Percentiles rank a stretch among this genome's conserved stretches.
Conservation (phyloP, 2,329 filamentous ascomycete species). For the Colletotrichum sp. region DNA sequence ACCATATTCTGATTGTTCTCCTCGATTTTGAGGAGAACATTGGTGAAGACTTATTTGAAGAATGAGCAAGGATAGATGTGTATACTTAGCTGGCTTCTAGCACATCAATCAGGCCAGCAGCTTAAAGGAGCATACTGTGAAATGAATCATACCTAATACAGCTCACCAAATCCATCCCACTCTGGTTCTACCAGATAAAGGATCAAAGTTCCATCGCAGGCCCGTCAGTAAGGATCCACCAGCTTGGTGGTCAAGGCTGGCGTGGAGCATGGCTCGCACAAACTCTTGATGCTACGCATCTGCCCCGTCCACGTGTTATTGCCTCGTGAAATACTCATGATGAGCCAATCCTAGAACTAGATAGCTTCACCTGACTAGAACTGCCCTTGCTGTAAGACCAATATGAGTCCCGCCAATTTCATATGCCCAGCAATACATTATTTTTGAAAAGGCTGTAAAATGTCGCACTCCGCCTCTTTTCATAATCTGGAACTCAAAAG, state of each 20-base stretch:
- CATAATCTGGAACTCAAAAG: neutral
- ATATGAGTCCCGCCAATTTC: neutral
- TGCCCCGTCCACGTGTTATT: neutral
- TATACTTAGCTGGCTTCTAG: neutral
- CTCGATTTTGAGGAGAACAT: neutral
- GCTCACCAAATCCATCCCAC: neutral
- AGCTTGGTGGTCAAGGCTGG: neutral
- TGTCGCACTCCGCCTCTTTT: neutral
- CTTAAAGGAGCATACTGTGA: neutral
- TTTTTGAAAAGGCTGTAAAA: neutral
- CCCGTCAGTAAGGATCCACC: neutral
- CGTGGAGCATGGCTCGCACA: neutral
- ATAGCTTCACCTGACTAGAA: neutral
- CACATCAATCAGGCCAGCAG: neutral
- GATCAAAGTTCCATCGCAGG: neutral
- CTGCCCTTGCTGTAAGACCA: neutral
- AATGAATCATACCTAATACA: neutral
- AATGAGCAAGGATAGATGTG: neutral
- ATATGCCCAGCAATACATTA: too few species aligned
- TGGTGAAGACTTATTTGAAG: neutral
- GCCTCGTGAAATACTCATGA: neutral
- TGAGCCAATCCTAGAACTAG: neutral
- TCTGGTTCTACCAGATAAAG: neutral
- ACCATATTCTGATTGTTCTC: neutral
- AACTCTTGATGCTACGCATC: neutral